Evolutionary conservation across 495 filamentous ascomycete species (phyloP).

Genomic region (Chaetomidium leptoderma): DNA sequence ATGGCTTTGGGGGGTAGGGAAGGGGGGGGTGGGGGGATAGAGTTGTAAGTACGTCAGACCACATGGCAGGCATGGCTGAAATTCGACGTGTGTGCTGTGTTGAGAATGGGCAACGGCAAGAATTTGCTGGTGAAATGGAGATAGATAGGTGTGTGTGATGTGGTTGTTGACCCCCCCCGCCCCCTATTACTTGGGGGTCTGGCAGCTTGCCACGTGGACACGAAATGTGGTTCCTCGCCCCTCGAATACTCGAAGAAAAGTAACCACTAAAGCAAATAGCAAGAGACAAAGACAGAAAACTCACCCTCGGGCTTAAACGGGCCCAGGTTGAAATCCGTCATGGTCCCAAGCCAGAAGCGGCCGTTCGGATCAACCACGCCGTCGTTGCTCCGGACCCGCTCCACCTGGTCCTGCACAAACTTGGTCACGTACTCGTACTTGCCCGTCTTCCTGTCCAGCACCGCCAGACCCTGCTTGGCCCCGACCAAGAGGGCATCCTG

Average conservation of each 20-base stretch:
- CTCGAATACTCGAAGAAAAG: neutral
- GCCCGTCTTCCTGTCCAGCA: slow-evolving; percentile 64
- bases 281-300: slow-evolving; percentile 10
- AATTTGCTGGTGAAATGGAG: neutral
- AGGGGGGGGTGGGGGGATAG: neutral
- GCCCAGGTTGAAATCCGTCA: slow-evolving; percentile 68
- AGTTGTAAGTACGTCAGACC: neutral
- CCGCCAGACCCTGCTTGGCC: slow-evolving; percentile 75
- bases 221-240: too few relatives aligned
- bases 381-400: slow-evolving; percentile 66
- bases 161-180: neutral
- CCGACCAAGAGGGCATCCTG: slow-evolving; percentile 66
- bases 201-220: slow-evolving; percentile 23
- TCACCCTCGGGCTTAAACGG: slow-evolving; percentile 52
- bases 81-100: neutral
- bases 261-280: neutral
- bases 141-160: neutral
- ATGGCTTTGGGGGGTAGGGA: neutral
- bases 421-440: slow-evolving; percentile 45
- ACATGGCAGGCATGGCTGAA: neutral
- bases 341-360: slow-evolving; percentile 82
- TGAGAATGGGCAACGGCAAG: neutral
- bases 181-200: neutral
- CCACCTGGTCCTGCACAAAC: slow-evolving; percentile 41
- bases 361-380: slow-evolving; percentile 76